Evolutionary conservation across 441 rosid species (phyloP).

Genomic region (Macaranga tanarius): DNA sequence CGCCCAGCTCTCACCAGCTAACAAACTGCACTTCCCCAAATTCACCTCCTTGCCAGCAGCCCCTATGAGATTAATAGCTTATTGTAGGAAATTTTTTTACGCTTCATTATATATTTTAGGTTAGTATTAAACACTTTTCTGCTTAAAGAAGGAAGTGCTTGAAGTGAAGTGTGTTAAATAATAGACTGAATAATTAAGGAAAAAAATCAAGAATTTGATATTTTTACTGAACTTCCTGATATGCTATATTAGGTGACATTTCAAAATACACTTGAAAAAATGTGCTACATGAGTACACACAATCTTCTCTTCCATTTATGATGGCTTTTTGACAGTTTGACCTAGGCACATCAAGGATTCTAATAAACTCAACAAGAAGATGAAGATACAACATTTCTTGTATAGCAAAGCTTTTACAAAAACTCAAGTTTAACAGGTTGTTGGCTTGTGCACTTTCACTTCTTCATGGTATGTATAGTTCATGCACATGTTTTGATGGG

Average conservation of each 20-base stretch:
- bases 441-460: no score
- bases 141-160: neutral
- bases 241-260: neutral
- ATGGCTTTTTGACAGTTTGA: neutral
- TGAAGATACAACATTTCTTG: no score
- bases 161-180: neutral
- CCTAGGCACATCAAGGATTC: neutral
- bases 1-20: no score
- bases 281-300: neutral
- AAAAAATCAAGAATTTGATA: neutral
- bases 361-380: neutral
- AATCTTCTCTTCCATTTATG: neutral
- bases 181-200: neutral
- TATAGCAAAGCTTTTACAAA: neutral
- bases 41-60: no score
- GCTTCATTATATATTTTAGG: no score
- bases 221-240: neutral
- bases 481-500: neutral
- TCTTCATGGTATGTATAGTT: neutral
- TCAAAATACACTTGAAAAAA: neutral
- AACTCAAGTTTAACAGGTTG: neutral
- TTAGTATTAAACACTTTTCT: neutral
- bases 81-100: no score
- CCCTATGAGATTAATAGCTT: no score
- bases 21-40: no score